phyloP scores from a whole-genome alignment of 176 grass and related monocot genomes.

The Oryza meridionalis region DNA sequence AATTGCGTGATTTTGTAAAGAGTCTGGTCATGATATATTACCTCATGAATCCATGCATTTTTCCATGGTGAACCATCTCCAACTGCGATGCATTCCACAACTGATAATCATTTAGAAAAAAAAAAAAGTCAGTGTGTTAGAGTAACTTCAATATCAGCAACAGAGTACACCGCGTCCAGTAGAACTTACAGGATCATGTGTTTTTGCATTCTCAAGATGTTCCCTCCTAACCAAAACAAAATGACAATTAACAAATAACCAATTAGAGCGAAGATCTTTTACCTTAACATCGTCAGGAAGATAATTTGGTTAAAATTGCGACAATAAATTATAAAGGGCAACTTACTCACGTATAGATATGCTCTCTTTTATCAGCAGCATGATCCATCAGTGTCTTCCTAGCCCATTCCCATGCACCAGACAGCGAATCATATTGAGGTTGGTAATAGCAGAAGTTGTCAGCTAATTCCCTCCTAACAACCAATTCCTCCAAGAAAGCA shows the following conservation, averaged over 20 bases:
- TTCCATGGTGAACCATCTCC: slow-evolving; percentile 89
- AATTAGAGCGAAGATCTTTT: background rate
- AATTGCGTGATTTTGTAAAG: background rate
- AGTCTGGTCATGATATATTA: background rate
- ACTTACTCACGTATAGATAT: slow-evolving; percentile 76
- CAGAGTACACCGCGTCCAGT: background rate
- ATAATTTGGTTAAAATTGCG: background rate
- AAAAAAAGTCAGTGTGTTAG: slow-evolving; percentile 24
- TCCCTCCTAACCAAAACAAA: slow-evolving; percentile 57
- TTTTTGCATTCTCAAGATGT: slow-evolving; percentile 90
- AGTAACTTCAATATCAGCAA: slow-evolving; percentile 28
- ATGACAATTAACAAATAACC: slow-evolving; percentile 31
- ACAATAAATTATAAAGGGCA: slow-evolving; percentile 10
- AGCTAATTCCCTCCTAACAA: slow-evolving; percentile 90
- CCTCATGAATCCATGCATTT: slow-evolving; percentile 99
- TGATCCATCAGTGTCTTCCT: slow-evolving; percentile 81
- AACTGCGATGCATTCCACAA: slow-evolving; percentile 97
- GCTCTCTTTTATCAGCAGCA: slow-evolving; percentile 75
- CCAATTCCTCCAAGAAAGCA: slow-evolving; percentile 93
- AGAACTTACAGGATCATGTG: slow-evolving; percentile 76
- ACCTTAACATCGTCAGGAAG: background rate
- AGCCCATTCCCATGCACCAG: slow-evolving; percentile 94
- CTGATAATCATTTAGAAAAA: slow-evolving; percentile 46
- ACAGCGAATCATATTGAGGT: slow-evolving; percentile 76
- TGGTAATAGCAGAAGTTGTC: slow-evolving; percentile 99